Evolutionary conservation across 441 rosid species (phyloP).

Genomic region (Adansonia grandidieri): DNA sequence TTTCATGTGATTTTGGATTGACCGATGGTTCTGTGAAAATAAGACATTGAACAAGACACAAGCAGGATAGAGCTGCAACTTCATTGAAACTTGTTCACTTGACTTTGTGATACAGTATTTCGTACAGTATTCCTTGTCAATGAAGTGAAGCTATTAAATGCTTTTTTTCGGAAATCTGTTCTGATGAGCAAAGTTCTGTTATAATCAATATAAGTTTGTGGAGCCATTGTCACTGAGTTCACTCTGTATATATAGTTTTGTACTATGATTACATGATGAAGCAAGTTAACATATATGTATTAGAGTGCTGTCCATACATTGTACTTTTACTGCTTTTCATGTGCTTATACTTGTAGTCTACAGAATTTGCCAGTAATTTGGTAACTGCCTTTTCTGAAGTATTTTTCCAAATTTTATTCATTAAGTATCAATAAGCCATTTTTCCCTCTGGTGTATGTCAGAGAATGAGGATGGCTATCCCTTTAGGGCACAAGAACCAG

Average conservation of each 20-base stretch:
- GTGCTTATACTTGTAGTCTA: not conserved
- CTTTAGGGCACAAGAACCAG: slow-evolving; percentile 46
- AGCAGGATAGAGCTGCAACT: not conserved
- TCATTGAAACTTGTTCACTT: not conserved
- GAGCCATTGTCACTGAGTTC: not conserved
- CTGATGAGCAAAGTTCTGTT: slow-evolving; percentile 10
- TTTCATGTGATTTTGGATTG: slow-evolving; percentile 9
- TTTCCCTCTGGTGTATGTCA: slow-evolving; percentile 38
- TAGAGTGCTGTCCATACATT: not conserved
- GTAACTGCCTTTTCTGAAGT: not conserved
- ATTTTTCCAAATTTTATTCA: slow-evolving; percentile 12
- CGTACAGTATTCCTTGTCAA: not conserved
- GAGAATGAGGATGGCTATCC: slow-evolving; percentile 65
- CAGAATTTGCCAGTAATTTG: not conserved
- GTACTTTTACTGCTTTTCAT: slow-evolving; percentile 15
- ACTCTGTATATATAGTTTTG: not conserved
- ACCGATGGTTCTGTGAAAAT: slow-evolving; percentile 7
- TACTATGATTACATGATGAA: not conserved
- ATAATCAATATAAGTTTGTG: slow-evolving; percentile 1
- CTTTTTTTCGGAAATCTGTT: not conserved
- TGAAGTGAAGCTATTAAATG: slow-evolving; percentile 5
- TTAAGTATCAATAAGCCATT: slow-evolving; percentile 26
- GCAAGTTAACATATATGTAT: not conserved
- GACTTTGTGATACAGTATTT: slow-evolving; percentile 6
- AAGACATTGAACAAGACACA: slow-evolving; percentile 2